Base-by-base conservation (phyloP, 768 basidiomycete species). In the Amanita brunnescens region DNA sequence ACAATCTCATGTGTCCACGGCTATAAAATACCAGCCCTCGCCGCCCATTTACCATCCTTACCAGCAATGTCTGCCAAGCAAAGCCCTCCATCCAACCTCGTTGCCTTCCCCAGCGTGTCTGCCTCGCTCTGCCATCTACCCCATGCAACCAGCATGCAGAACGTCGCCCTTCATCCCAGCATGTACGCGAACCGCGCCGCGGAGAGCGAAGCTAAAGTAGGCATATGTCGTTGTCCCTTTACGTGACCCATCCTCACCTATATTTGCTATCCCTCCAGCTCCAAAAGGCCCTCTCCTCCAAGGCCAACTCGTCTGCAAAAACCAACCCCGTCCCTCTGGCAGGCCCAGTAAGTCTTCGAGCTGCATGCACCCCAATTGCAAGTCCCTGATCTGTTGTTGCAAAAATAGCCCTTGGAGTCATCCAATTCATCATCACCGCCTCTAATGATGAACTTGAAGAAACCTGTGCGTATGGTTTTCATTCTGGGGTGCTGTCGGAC, bases 141-240 rank as follows among this genome's bases (percentile, higher is more conserved):
- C 0, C 78, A 83, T 57, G 87, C 87, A 7, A 86, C 80, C 59
- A 84, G 76, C 66, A 72, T 90, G 47, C 75, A 78, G 57, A 74
- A 73, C 58, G 74, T 90, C 24, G 69, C 79, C 0, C 69, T 90
- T 1, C 86, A 89, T 65, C 79, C 78, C 1, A 77, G 71, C 59
- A 81, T 85, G 81, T 84, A 83, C 61, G 78, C 80, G 1, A 76
- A 79, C 52, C 77, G 78, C 32, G 78, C 80, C 30, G 78, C 80
- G 4, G 79, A 86, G 64, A 86, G 86, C 58, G 81, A 88, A 66
- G 85, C 83, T 35, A 86, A 88, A 77, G 86, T 86, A 37, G n/a
- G n/a, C n/a, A n/a, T n/a, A 51, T 68, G 60, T 23, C 38, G 2
- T 5, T 30, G 9, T 18, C n/a, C 30, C 23, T 35, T 52, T 38